Conservation (phyloP, 768 basidiomycete genomes). For the Pulveroboletus sp. region DNA sequence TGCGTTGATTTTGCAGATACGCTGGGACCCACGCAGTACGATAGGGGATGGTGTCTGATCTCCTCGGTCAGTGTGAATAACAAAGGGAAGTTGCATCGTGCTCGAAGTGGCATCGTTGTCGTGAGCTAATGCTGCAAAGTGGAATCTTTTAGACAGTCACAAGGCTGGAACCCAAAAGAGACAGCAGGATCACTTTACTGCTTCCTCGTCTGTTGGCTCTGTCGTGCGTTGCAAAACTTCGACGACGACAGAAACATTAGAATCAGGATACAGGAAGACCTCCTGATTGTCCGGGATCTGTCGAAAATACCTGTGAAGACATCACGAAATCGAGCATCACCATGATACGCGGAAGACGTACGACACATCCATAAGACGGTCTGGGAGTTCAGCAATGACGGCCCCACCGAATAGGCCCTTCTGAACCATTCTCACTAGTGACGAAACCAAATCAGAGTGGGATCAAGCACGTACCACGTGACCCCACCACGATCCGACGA, state of each 20-base stretch:
- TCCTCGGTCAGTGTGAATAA: constrained; percentile 38
- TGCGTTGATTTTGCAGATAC: constrained; percentile 73
- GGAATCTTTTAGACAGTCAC: constrained; percentile 54
- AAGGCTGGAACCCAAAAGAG: neutral
- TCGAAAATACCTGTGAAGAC: constrained; percentile 49
- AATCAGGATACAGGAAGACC: constrained; percentile 73
- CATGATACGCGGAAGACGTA: constrained; percentile 38
- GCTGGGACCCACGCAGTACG: constrained; percentile 64
- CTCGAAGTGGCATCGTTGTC: constrained; percentile 72
- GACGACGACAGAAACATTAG: constrained; percentile 69
- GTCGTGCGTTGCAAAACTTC: constrained; percentile 80
- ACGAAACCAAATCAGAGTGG: neutral
- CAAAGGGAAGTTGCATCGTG: constrained; percentile 39
- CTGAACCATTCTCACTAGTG: constrained; percentile 7
- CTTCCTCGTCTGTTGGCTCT: constrained; percentile 48
- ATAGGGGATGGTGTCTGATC: constrained; percentile 55
- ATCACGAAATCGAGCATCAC: neutral
- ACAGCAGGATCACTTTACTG: constrained; percentile 54
- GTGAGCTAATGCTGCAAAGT: constrained; percentile 85
- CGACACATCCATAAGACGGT: constrained; percentile 77
- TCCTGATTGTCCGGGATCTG: constrained; percentile 95
- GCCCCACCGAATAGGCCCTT: constrained; percentile 78
- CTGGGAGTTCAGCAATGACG: constrained; percentile 58
- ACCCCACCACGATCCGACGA: neutral
- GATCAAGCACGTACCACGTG: constrained; percentile 16